Evolutionary conservation across 345 rosid species (phyloP).

Genomic region (Odontarrhena argentea): DNA sequence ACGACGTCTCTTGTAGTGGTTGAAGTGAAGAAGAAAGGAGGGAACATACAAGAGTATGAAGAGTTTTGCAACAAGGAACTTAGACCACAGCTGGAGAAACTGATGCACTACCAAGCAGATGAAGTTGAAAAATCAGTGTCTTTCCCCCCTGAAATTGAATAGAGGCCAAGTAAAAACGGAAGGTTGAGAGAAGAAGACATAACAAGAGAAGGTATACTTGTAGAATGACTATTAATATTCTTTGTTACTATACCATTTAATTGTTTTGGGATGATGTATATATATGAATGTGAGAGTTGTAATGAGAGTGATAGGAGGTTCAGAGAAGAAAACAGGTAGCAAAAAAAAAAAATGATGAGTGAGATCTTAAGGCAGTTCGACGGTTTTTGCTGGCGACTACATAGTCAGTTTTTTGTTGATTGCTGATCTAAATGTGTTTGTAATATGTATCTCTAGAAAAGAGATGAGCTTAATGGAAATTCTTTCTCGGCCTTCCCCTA

Average conservation of each 20-base stretch:
- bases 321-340: conserved; percentile 14
- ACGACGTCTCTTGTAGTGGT: conserved; percentile 67
- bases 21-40: conserved; percentile 94
- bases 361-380: conserved; percentile 28
- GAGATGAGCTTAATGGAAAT: conserved; percentile 36
- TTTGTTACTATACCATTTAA: conserved; percentile 25
- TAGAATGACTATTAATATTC: conserved; percentile 29
- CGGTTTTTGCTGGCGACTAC: conserved; percentile 42
- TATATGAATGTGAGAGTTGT: conserved; percentile 37
- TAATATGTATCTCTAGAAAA: conserved; percentile 21
- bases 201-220: conserved; percentile 31
- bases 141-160: conserved; percentile 64
- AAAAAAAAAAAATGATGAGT: background rate
- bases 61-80: conserved; percentile 76
- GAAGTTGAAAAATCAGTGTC: conserved; percentile 34
- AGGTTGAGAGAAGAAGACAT: conserved; percentile 39
- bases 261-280: conserved; percentile 21
- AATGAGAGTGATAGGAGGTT: conserved; percentile 39
- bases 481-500: conserved; percentile 41
- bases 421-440: conserved; percentile 21
- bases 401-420: conserved; percentile 37
- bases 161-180: conserved; percentile 38
- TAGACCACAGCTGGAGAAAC: conserved; percentile 72
- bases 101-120: conserved; percentile 58
- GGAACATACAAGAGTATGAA: conserved; percentile 79